phyloP scores from a whole-genome alignment of 495 filamentous ascomycete genomes.

The Astrothelium macrocarpum region DNA sequence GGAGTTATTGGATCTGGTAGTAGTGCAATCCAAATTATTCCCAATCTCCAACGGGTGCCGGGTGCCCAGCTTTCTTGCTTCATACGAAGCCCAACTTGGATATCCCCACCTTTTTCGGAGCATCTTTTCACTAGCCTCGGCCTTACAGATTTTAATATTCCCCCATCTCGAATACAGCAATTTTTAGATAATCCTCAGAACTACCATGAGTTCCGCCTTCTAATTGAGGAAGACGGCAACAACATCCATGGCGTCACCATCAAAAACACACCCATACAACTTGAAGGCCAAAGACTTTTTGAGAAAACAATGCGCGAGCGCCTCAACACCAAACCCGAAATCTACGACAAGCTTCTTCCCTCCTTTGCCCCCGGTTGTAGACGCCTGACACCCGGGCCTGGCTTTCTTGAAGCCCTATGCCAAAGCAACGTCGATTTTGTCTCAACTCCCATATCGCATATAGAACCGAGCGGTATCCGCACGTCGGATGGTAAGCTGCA shows the following conservation, averaged over 20 bases:
- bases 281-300: conserved; percentile 23
- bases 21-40: conserved; percentile 32
- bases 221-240: conserved; percentile 29
- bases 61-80: conserved; percentile 22
- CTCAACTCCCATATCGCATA: conserved; percentile 19
- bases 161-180: conserved; percentile 14
- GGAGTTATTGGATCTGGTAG: conserved; percentile 30
- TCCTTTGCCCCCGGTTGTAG: conserved; percentile 28
- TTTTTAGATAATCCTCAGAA: conserved; percentile 16
- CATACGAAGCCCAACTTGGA: conserved; percentile 29
- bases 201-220: conserved; percentile 28
- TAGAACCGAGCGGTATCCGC: conserved; percentile 22
- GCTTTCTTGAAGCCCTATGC: conserved; percentile 30
- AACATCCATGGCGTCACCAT: conserved; percentile 27
- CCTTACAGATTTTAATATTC: conserved; percentile 15
- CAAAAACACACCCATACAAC: conserved; percentile 23
- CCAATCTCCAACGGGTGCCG: conserved; percentile 23
- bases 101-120: conserved; percentile 22
- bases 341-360: conserved; percentile 26
- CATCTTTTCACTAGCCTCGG: conserved; percentile 21
- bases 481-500: conserved; percentile 26
- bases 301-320: conserved; percentile 25
- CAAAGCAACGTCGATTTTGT: conserved; percentile 29
- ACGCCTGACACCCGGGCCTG: conserved; percentile 30
- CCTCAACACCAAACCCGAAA: conserved; percentile 23